A percentile compares a stretch with the other conserved stretches of the same genome.
phyloP scores from a whole-genome alignment of 306 rosid genomes.

The Vigna trinervia region DNA sequence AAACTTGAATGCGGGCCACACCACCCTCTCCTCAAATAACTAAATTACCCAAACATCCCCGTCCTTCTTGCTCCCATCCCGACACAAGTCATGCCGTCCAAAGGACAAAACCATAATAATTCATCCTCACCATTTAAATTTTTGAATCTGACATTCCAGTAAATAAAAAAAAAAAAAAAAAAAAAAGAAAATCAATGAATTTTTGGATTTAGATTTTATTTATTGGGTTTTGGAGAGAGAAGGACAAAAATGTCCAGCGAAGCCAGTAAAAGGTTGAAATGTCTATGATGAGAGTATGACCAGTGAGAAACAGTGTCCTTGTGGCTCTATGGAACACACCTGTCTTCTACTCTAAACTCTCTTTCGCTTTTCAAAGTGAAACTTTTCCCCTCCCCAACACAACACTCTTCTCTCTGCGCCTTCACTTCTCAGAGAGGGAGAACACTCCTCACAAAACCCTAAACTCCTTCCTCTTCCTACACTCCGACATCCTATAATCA shows the following conservation, averaged over 20 bases:
- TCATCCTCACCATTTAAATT: no score
- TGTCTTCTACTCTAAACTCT: constrained; percentile 37
- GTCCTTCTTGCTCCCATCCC: neutral
- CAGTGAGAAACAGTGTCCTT: constrained; percentile 19
- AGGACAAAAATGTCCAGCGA: constrained; percentile 52
- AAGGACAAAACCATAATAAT: neutral
- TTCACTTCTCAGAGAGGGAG: neutral
- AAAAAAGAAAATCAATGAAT: no score
- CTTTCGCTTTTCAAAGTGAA: constrained; percentile 21
- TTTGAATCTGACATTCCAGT: no score
- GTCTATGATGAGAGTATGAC: constrained; percentile 48
- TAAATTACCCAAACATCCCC: constrained; percentile 52
- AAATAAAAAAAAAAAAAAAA: no score
- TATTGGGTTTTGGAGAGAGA: neutral
- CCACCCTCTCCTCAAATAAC: neutral
- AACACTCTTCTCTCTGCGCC: neutral
- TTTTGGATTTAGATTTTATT: no score
- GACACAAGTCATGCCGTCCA: no score
- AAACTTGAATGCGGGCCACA: constrained; percentile 13
- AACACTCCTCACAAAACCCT: constrained; percentile 17
- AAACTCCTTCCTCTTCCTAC: constrained; percentile 31
- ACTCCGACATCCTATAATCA: neutral
- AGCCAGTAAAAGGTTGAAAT: constrained; percentile 33
- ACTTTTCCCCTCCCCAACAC: constrained; percentile 24
- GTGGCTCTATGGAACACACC: constrained; percentile 46